Evolutionary conservation across 129 eudicot genomes (phyloP).

Genomic region (Mikania micrantha): DNA sequence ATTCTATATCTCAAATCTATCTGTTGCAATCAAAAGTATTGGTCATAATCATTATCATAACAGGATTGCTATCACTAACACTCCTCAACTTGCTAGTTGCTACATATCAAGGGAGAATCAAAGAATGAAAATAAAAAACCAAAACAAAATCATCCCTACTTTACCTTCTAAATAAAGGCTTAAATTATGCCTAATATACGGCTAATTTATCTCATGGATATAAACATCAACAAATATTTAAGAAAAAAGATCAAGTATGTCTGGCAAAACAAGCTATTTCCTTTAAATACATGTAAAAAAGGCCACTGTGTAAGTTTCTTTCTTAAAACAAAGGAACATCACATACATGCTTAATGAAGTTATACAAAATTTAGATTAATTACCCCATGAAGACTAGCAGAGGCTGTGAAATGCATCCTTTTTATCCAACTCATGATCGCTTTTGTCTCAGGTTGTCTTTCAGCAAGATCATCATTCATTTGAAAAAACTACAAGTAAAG

Average conservation of each 20-base stretch:
- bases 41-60: no score
- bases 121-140: background rate
- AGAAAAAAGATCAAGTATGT: background rate
- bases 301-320: background rate
- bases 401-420: slow-evolving; percentile 64
- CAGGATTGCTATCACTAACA: background rate
- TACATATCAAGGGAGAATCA: background rate
- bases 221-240: background rate
- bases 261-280: background rate
- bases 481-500: slow-evolving; percentile 62
- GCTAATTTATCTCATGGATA: background rate
- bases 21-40: no score
- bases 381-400: slow-evolving; percentile 99
- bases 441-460: slow-evolving; percentile 90
- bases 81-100: background rate
- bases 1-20: no score
- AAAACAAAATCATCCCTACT: background rate
- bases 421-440: slow-evolving; percentile 83
- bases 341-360: background rate
- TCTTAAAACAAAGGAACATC: background rate
- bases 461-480: slow-evolving; percentile 52
- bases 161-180: background rate
- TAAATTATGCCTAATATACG: background rate
- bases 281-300: background rate
- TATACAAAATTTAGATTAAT: slow-evolving; percentile 10